Percentiles rank a stretch among this genome's conserved stretches.
phyloP scores from a whole-genome alignment of 345 rosid genomes.

The Sisymbrium altissimum region DNA sequence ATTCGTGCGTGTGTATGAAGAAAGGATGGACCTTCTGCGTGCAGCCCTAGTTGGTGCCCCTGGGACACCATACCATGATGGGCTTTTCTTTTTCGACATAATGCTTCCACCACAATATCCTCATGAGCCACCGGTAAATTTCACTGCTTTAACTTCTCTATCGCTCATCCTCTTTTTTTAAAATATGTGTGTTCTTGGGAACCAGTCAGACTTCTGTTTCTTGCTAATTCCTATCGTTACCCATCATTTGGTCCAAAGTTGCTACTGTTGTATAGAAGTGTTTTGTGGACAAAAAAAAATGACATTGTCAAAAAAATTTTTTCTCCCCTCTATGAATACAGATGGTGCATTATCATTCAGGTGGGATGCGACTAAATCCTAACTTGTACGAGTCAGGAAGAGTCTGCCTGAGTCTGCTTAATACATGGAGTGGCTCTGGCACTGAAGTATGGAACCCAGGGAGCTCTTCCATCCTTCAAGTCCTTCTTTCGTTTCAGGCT shows the following conservation, averaged over 20 bases:
- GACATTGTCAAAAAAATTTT: background rate
- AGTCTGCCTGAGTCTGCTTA: conserved; percentile 88
- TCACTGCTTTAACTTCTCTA: background rate
- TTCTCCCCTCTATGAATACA: conserved; percentile 34
- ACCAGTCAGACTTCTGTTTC: background rate
- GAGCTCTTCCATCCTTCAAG: conserved; percentile 76
- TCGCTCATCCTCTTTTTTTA: background rate
- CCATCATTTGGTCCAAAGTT: background rate
- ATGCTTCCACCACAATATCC: conserved; percentile 86
- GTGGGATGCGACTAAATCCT: conserved; percentile 90
- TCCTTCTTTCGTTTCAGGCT: conserved; percentile 93
- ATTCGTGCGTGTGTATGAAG: conserved; percentile 74
- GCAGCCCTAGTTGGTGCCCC: conserved; percentile 83
- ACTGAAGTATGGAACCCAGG: conserved; percentile 88
- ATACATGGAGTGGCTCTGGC: conserved; percentile 89
- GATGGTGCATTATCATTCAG: conserved; percentile 79
- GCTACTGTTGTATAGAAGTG: background rate
- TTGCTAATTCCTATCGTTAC: background rate
- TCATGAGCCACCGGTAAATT: conserved; percentile 82
- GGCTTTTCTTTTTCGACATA: conserved; percentile 91
- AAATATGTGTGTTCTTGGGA: conserved; percentile 1
- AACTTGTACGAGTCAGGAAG: conserved; percentile 88
- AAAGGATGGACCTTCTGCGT: conserved; percentile 81
- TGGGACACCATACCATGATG: conserved; percentile 91
- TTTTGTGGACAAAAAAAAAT: background rate